A percentile compares a stretch with the other conserved stretches of the same genome.
Evolutionary conservation across 371 early-diverging fungal species (phyloP).

Genomic region (Apophysomyces sp.): DNA sequence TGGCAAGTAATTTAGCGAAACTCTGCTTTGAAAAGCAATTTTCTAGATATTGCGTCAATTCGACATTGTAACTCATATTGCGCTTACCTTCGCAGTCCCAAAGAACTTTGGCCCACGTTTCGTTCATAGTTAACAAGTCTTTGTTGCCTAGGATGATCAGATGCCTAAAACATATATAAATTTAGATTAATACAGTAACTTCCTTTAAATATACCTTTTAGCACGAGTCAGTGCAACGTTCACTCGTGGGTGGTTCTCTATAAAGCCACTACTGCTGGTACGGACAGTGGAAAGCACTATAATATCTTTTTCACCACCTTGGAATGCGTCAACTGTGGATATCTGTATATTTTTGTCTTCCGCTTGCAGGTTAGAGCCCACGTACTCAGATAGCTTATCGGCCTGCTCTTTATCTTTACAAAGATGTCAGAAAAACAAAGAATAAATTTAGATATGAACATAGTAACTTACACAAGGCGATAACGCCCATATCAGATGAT

Average conservation of each 20-base stretch:
- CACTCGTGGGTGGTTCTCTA: conserved; percentile 55
- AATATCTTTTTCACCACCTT: conserved; percentile 82
- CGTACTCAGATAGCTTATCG: conserved; percentile 39
- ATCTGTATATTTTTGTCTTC: conserved; percentile 37
- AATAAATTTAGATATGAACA: background rate
- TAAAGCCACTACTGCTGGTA: conserved; percentile 55
- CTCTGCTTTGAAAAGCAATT: conserved; percentile 1
- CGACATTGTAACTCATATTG: background rate
- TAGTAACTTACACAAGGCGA: conserved; percentile 60
- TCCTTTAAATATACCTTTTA: conserved; percentile 27
- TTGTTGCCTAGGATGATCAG: conserved; percentile 61
- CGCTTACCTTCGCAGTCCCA: conserved; percentile 40
- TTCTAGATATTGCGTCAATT: background rate
- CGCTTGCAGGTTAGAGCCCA: conserved; percentile 19
- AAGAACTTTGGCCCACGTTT: conserved; percentile 37
- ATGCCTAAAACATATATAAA: conserved; percentile 47
- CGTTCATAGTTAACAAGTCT: conserved; percentile 25
- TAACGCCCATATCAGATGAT: conserved; percentile 60
- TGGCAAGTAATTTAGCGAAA: conserved; percentile 5
- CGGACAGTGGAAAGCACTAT: conserved; percentile 79
- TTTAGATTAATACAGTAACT: too few relatives aligned
- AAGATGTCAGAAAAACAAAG: background rate
- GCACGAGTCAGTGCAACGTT: conserved; percentile 66
- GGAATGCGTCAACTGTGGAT: conserved; percentile 88
- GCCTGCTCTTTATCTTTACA: conserved; percentile 69